phyloP scores from a whole-genome alignment of 2,329 filamentous ascomycete genomes.

The Penicillium crustosum region DNA sequence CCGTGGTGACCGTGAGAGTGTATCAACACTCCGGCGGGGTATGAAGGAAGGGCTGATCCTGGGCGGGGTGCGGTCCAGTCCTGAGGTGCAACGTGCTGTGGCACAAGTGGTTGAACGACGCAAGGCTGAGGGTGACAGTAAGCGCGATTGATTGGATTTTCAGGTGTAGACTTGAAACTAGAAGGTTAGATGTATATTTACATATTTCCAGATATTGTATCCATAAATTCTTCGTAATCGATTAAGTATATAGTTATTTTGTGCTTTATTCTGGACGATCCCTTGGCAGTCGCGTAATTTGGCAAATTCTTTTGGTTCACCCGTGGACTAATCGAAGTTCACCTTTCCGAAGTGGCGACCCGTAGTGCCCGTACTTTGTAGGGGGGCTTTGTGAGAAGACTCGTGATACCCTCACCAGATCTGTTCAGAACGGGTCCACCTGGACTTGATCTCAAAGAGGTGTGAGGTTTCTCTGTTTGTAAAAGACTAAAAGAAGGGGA shows the following conservation, averaged over 20 bases:
- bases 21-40: constrained; percentile 65
- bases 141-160: constrained; percentile 18
- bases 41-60: constrained; percentile 86
- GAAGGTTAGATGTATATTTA: constrained; percentile 2
- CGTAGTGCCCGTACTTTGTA: not conserved
- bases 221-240: not conserved
- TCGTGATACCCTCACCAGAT: constrained; percentile 7
- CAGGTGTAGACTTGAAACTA: not conserved
- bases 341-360: constrained; percentile 3
- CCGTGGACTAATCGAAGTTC: constrained; percentile 1
- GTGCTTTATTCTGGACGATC: not conserved
- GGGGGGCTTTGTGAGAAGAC: not conserved
- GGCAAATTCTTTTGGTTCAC: constrained; percentile 1
- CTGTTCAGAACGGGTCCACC: constrained; percentile 1
- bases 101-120: constrained; percentile 64
- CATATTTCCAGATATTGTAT: not conserved
- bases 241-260: not conserved
- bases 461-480: not conserved
- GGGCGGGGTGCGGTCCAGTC: constrained; percentile 76
- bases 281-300: constrained; percentile 11
- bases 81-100: constrained; percentile 78
- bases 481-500: not conserved
- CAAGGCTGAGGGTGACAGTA: constrained; percentile 38
- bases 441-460: constrained; percentile 1
- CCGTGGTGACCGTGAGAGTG: constrained; percentile 65